Percentiles rank a stretch among this genome's conserved stretches.
Evolutionary conservation across 2,329 filamentous ascomycete species (phyloP).

Genomic region (Xylaria sp.): DNA sequence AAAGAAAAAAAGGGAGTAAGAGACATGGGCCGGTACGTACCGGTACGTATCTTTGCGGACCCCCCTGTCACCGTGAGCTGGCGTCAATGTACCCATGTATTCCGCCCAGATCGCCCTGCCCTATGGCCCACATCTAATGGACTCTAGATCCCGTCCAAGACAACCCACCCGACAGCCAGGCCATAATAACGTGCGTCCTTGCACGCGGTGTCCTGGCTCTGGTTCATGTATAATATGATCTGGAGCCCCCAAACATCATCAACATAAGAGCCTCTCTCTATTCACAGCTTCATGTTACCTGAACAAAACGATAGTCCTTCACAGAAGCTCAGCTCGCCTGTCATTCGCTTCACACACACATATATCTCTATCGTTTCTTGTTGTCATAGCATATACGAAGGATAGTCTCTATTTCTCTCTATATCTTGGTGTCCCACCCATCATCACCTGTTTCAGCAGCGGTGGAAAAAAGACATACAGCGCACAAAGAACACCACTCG

Average conservation of each 20-base stretch:
- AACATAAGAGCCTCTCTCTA: constrained; percentile 28
- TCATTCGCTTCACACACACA: constrained; percentile 29
- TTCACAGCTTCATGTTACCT: constrained; percentile 27
- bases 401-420: constrained; percentile 10
- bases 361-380: constrained; percentile 10
- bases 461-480: constrained; percentile 2
- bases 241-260: constrained; percentile 38
- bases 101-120: constrained; percentile 37
- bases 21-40: constrained; percentile 28
- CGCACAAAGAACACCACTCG: neutral
- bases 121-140: constrained; percentile 33
- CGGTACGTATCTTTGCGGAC: constrained; percentile 26
- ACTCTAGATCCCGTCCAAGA: constrained; percentile 37
- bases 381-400: constrained; percentile 15
- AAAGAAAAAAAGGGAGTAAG: constrained; percentile 20
- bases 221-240: constrained; percentile 38
- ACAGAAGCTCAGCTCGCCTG: constrained; percentile 10
- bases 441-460: constrained; percentile 11
- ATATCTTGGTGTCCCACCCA: constrained; percentile 1
- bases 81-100: constrained; percentile 26
- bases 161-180: constrained; percentile 29
- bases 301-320: constrained; percentile 17
- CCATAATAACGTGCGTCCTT: constrained; percentile 25
- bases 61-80: constrained; percentile 33
- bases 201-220: constrained; percentile 30